Evolutionary conservation across 2,329 filamentous ascomycete species (phyloP).

Genomic region (Pseudocercospora crystallina): DNA sequence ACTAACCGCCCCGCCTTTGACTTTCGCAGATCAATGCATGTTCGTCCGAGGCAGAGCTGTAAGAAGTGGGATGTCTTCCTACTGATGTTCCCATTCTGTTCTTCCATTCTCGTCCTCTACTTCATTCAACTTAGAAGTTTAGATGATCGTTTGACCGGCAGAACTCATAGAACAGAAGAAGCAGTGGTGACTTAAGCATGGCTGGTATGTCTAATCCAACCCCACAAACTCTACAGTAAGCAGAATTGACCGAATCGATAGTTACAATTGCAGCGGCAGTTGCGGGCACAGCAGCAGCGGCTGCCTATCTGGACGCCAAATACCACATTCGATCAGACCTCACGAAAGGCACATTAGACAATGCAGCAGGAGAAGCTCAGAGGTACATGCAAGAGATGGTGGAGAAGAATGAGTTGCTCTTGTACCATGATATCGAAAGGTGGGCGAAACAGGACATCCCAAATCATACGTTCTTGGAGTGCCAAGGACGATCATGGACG

Average conservation of each 20-base stretch:
- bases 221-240: not conserved
- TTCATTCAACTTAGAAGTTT: not conserved
- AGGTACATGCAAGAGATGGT: slow-evolving; percentile 25
- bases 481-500: slow-evolving; percentile 55
- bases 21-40: too few species aligned
- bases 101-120: too few species aligned
- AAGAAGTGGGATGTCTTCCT: too few species aligned
- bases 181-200: not conserved
- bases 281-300: slow-evolving; percentile 29
- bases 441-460: slow-evolving; percentile 26
- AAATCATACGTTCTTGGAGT: slow-evolving; percentile 29
- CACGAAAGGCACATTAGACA: slow-evolving; percentile 23
- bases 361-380: slow-evolving; percentile 23
- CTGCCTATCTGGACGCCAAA: slow-evolving; percentile 67
- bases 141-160: not conserved
- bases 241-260: not conserved
- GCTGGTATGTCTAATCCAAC: slow-evolving; percentile 1
- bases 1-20: too few species aligned
- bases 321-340: slow-evolving; percentile 66
- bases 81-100: too few species aligned
- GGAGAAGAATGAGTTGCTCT: slow-evolving; percentile 19
- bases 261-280: slow-evolving; percentile 26
- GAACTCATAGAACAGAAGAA: not conserved
- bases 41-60: too few species aligned
- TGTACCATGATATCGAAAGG: slow-evolving; percentile 29